Base-by-base conservation (phyloP, 495 filamentous ascomycete species). In the Penicillium cosmopolitanum region DNA sequence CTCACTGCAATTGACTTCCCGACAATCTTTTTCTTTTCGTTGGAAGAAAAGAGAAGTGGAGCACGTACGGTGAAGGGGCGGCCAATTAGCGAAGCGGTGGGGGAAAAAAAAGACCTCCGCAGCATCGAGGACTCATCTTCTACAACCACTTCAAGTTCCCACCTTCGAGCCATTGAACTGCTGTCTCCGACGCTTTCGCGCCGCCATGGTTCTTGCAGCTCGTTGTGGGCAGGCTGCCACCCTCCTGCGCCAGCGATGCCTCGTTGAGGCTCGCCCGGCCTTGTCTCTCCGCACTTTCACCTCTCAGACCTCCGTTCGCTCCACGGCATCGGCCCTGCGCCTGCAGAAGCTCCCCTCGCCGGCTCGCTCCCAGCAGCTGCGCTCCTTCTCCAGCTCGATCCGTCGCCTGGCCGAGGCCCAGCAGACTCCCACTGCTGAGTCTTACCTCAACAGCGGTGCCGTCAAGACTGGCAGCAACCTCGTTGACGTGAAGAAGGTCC, bases 401-500 rank as follows among this genome's bases (percentile, higher is more conserved):
- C 60, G 60, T 60, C 74, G 73, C 58, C 61, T 78, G 53, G 71
- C 74, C 34, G 72, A 80, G 58, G 66, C 73, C 38, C 85, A 93
- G 73, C 76, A 82, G 62, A 87, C 92, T 43, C 94, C 93, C 34
- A 89, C 90, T 66, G 88, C 93, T 18, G 87, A 94, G 68, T 90
- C 93, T 51, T 96, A 96, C 73, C 80, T 98, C 55, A 84, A 88
- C 52, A 96, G 92, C 74, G 93, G 92, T 55, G 89, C 85, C 51
- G 85, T 98, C 61, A 88, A 88, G 66, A 78, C 84, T 23, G 88
- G 85, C 47, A 82, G 78, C 60, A 83, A 92, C 64, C 73, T 89
- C 50, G 88, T 98, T 44, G 87, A 97, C 77, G 95, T 98, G 25
- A 96, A 96, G 81, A 98, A 97, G 79, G 92, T 96, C 7, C 81